Evolutionary conservation across 1,284 basidiomycete species (phyloP).

Genomic region (Vanrija sp.): DNA sequence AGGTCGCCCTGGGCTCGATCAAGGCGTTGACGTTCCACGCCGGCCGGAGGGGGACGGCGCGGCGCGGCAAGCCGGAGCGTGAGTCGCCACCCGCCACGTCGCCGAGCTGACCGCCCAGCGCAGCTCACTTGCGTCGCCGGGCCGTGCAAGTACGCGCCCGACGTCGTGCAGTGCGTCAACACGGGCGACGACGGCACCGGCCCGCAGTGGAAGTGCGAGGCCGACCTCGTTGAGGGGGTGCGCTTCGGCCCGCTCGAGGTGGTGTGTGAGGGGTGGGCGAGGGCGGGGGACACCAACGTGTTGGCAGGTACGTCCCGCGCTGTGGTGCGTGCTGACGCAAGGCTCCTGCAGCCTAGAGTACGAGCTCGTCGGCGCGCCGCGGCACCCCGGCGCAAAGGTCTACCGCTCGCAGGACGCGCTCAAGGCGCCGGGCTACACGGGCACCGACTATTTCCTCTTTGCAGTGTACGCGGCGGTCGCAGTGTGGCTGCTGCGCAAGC

Average conservation of each 20-base stretch:
- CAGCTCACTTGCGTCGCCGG: constrained; percentile 79
- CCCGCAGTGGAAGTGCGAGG: constrained; percentile 88
- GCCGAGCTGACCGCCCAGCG: constrained; percentile 17
- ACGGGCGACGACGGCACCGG: constrained; percentile 65
- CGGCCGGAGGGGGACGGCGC: constrained; percentile 60
- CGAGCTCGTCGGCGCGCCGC: constrained; percentile 55
- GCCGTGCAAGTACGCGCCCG: constrained; percentile 73
- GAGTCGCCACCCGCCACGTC: constrained; percentile 5
- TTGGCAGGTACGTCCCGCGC: constrained; percentile 62
- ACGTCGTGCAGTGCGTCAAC: constrained; percentile 78
- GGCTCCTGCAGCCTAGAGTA: constrained; percentile 81
- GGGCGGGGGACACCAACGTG: constrained; percentile 73
- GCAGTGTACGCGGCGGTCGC: background rate
- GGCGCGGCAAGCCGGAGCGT: constrained; percentile 64
- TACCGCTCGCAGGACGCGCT: background rate
- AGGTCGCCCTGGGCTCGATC: constrained; percentile 63
- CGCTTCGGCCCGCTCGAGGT: constrained; percentile 78
- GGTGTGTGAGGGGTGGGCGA: constrained; percentile 81
- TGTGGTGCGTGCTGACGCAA: constrained; percentile 34
- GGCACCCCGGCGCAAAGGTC: background rate
- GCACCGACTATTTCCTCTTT: background rate
- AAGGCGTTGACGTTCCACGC: constrained; percentile 75
- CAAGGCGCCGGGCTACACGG: background rate
- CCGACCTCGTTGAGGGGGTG: constrained; percentile 75
- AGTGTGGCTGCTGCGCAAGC: background rate